A percentile compares a stretch with the other conserved stretches of the same genome.
phyloP scores from a whole-genome alignment of 352 stramenopile genomes.

The Globisporangium cylindrosporum region DNA sequence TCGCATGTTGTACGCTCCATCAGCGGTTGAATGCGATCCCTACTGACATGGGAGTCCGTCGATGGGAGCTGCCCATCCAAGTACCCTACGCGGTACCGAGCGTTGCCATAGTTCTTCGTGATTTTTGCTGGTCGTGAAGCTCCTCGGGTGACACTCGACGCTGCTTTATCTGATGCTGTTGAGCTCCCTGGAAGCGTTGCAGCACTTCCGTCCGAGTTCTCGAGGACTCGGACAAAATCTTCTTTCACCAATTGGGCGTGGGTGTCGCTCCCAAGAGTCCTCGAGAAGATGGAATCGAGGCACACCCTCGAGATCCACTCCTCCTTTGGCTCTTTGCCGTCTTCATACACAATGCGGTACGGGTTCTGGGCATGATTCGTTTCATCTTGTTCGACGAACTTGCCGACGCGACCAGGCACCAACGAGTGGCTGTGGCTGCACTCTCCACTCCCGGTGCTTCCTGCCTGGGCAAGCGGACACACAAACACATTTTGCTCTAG shows the following conservation, averaged over 20 bases:
- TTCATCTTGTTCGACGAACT: constrained; percentile 28
- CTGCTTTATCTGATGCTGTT: not conserved
- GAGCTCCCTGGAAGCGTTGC: not conserved
- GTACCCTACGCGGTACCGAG: constrained; percentile 49
- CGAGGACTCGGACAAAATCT: constrained; percentile 40
- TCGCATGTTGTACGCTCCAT: constrained; percentile 29
- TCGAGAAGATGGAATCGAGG: constrained; percentile 35
- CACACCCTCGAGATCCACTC: constrained; percentile 31
- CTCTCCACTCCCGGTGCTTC: not conserved
- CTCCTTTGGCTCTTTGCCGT: constrained; percentile 25
- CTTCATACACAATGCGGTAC: constrained; percentile 33
- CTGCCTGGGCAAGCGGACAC: constrained; percentile 23
- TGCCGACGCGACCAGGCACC: constrained; percentile 29
- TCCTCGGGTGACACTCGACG: not conserved
- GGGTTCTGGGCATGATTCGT: constrained; percentile 19
- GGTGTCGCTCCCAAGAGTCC: constrained; percentile 27
- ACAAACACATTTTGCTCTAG: constrained; percentile 35
- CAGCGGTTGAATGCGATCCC: constrained; percentile 30
- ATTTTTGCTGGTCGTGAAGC: constrained; percentile 31
- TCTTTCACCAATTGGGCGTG: constrained; percentile 35
- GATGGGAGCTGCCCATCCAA: constrained; percentile 27
- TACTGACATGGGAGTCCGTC: constrained; percentile 31
- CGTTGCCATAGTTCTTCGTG: constrained; percentile 37
- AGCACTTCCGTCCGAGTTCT: not conserved
- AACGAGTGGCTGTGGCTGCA: constrained; percentile 11